Percentiles rank a stretch among this genome's conserved stretches.
These are phyloP conservation scores for Aspergillus vadensis DNA, from an alignment of 2,329 filamentous ascomycete genomes.

Conservation along the genomic window DNA sequence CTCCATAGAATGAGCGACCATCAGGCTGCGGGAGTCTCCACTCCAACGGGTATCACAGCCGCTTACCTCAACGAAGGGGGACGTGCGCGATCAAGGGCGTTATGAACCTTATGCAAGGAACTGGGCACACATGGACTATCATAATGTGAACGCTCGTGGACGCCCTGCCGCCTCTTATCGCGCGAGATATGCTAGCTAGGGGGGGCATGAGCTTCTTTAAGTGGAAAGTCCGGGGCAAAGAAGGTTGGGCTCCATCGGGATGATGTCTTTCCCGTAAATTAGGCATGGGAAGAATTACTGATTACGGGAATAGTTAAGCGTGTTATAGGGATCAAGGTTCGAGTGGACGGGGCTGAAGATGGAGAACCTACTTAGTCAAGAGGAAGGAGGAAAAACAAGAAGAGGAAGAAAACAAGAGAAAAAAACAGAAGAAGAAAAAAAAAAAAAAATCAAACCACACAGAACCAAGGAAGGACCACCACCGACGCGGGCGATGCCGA, in stretches of 20 bases:
- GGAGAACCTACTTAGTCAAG: too few relatives aligned
- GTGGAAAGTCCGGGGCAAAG: slow-evolving; percentile 2
- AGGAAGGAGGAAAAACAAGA: not conserved
- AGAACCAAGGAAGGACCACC: not conserved
- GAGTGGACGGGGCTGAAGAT: too few relatives aligned
- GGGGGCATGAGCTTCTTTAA: not conserved
- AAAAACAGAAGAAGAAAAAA: not conserved
- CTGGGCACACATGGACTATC: not conserved
- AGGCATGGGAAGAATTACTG: not conserved
- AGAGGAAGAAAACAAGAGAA: not conserved
- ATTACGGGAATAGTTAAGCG: too few relatives aligned
- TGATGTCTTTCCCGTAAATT: not conserved
- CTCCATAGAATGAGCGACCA: not conserved
- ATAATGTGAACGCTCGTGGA: not conserved
- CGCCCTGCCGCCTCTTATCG: not conserved
- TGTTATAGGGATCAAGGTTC: too few relatives aligned
- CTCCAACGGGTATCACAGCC: not conserved
- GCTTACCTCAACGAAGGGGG: not conserved
- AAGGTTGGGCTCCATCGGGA: not conserved
- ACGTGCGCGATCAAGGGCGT: not conserved
- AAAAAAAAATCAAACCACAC: not conserved
- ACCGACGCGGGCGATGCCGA: slow-evolving; percentile 15
- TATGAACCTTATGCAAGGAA: not conserved
- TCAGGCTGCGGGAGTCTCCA: not conserved
- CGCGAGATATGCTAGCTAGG: not conserved